These are phyloP conservation scores for Russula compacta DNA, from an alignment of 768 basidiomycete species.

Conservation along the genomic window DNA sequence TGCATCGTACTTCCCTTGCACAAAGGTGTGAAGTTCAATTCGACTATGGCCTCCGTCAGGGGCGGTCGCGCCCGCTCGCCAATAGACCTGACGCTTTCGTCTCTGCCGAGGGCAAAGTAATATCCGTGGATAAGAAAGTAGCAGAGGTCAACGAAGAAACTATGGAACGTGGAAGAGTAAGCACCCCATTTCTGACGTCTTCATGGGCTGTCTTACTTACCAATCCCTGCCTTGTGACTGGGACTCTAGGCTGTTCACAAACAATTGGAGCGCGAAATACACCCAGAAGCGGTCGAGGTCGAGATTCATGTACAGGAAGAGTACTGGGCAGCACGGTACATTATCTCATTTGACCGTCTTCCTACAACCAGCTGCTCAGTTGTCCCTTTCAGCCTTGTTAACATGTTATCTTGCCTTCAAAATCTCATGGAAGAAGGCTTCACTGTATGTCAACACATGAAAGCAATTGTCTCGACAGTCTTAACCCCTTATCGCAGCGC, in stretches of 20 bases:
- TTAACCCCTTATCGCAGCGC: slow-evolving; percentile 36
- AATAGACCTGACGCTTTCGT: slow-evolving; percentile 48
- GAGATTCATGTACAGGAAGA: slow-evolving; percentile 51
- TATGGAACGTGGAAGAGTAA: slow-evolving; percentile 48
- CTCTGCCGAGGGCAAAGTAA: slow-evolving; percentile 50
- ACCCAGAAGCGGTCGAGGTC: slow-evolving; percentile 47
- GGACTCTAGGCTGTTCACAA: slow-evolving; percentile 58
- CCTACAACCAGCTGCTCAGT: not conserved
- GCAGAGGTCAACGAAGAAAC: slow-evolving; percentile 47
- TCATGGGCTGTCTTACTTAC: not conserved
- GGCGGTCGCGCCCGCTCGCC: slow-evolving; percentile 39
- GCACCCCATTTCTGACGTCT: slow-evolving; percentile 9
- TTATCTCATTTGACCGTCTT: not conserved
- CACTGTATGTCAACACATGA: slow-evolving; percentile 36
- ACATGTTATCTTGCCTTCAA: slow-evolving; percentile 59
- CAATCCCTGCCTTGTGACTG: not conserved
- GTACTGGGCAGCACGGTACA: slow-evolving; percentile 67
- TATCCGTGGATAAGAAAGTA: slow-evolving; percentile 41
- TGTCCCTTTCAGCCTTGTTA: slow-evolving; percentile 46
- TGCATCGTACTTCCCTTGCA: not conserved
- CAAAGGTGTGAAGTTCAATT: slow-evolving; percentile 75
- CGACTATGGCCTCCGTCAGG: slow-evolving; percentile 63
- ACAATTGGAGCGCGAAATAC: slow-evolving; percentile 63
- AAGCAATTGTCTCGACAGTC: not conserved
- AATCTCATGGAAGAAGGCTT: slow-evolving; percentile 39